Evolutionary conservation across 176 grass and related monocot genomes (phyloP).

Genomic region (Eleusine indica): DNA sequence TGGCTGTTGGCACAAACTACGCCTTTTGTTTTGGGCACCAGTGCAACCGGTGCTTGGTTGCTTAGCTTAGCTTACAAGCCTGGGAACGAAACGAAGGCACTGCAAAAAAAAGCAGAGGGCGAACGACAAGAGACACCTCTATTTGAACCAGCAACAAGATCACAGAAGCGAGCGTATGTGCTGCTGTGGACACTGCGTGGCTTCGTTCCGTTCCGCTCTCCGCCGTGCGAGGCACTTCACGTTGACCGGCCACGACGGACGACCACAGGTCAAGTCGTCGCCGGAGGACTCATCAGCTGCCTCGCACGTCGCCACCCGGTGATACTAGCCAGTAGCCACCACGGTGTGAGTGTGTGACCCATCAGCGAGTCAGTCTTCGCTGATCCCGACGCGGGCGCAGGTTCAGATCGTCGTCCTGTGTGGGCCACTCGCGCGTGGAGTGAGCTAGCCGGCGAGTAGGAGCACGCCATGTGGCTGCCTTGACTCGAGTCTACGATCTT

Average conservation of each 20-base stretch:
- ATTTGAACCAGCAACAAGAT: background rate
- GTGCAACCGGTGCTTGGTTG: background rate
- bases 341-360: background rate
- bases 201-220: too few relatives aligned
- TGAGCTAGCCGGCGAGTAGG: background rate
- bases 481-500: background rate
- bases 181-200: background rate
- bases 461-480: background rate
- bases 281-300: background rate
- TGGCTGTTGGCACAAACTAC: too few relatives aligned
- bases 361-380: background rate
- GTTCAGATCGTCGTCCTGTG: background rate
- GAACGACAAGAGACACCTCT: background rate
- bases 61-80: conserved; percentile 17
- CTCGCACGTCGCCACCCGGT: background rate
- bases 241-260: conserved; percentile 7
- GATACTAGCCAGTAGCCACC: background rate
- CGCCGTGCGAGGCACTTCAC: conserved; percentile 28
- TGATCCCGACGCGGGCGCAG: background rate
- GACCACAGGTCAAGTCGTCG: conserved; percentile 34
- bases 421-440: background rate
- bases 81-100: background rate
- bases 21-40: background rate
- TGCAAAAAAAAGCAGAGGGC: background rate
- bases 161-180: too few relatives aligned